Base-by-base conservation (phyloP, 2,329 filamentous ascomycete species). In the Alternaria gaisen region DNA sequence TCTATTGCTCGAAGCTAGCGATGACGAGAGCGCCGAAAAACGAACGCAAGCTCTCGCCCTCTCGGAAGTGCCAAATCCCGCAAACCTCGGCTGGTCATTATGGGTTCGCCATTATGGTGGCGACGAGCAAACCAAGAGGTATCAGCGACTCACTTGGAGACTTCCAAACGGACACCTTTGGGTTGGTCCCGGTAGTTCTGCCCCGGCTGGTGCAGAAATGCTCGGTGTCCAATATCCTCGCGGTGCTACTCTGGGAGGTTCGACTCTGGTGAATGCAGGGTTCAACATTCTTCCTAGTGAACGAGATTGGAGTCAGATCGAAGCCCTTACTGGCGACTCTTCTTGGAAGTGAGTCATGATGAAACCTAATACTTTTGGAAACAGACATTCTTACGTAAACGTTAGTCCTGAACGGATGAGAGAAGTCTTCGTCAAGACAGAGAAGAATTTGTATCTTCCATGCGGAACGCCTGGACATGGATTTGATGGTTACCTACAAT, bases 241-340 rank as follows among this genome's bases (percentile, higher is more conserved):
- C 18, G 50, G 36, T 41, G 36, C 50, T 41, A 41, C 22, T 2
- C 22, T 52, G 18, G 48, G 48, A 10, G 48, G 48, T 20, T 40
- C 34, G 16, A 40, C 48, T 24, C 48, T 40, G 20, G 50, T 52
- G 7, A 52, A 52, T 16, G 50, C 50, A 2, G 28, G 26, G 26
- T 40, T 40, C 14, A 28, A 18, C 22, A 18, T 38, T 24, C 82
- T 86, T 54, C 87, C 88, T 0, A 79, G 85, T 52, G 81, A 85
- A 36, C 83, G 81, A 34, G 88, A 90, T 72, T 90, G 85, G 80
- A 80, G 86, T 51, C 78, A 85, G 65, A 85, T 90, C 53, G 83
- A 82, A 8, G 77, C 80, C 16, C 68, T 88, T 40, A 90, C 88
- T 1, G 86, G 87, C 4, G 87, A 90, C 66, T 67, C 74, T 5